These are phyloP conservation scores for Wickerhamomyces bovis DNA, from an alignment of 805 yeast genomes.

Conservation along the genomic window DNA sequence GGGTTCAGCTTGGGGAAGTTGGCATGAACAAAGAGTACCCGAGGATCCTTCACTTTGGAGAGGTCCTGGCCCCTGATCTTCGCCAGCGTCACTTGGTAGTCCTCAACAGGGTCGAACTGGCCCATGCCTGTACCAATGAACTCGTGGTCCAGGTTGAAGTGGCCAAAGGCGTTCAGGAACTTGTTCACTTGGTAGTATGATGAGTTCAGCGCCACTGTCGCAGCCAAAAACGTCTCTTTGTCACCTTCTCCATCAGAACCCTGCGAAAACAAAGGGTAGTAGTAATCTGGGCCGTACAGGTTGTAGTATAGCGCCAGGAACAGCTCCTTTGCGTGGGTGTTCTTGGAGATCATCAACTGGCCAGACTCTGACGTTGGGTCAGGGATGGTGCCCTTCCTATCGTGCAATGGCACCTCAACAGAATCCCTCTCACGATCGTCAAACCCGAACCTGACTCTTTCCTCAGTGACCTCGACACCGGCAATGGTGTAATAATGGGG, in stretches of 20 bases:
- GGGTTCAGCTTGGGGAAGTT: slow-evolving; percentile 67
- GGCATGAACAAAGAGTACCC: slow-evolving; percentile 52
- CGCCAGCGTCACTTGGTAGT: slow-evolving; percentile 29
- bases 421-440: slow-evolving; percentile 31
- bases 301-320: slow-evolving; percentile 55
- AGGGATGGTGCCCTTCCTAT: slow-evolving; percentile 53
- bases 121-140: slow-evolving; percentile 62
- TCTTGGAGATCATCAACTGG: slow-evolving; percentile 52
- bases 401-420: slow-evolving; percentile 44
- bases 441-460: slow-evolving; percentile 34
- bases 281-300: slow-evolving; percentile 52
- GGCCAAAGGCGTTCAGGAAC: slow-evolving; percentile 50
- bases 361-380: slow-evolving; percentile 63
- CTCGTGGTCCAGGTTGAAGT: slow-evolving; percentile 32
- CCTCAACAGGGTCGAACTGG: slow-evolving; percentile 52
- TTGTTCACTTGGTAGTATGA: slow-evolving; percentile 57
- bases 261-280: slow-evolving; percentile 51
- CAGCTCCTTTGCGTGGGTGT: slow-evolving; percentile 46
- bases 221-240: slow-evolving; percentile 56
- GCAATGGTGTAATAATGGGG: slow-evolving; percentile 70
- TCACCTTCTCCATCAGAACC: slow-evolving; percentile 53
- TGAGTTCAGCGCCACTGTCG: slow-evolving; percentile 51
- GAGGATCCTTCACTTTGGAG: slow-evolving; percentile 22
- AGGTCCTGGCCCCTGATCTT: slow-evolving; percentile 16
- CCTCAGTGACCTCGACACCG: slow-evolving; percentile 40